Percentiles rank a stretch among this genome's conserved stretches.
phyloP scores from a whole-genome alignment of 2,329 filamentous ascomycete species.

The Elsinoe australis region DNA sequence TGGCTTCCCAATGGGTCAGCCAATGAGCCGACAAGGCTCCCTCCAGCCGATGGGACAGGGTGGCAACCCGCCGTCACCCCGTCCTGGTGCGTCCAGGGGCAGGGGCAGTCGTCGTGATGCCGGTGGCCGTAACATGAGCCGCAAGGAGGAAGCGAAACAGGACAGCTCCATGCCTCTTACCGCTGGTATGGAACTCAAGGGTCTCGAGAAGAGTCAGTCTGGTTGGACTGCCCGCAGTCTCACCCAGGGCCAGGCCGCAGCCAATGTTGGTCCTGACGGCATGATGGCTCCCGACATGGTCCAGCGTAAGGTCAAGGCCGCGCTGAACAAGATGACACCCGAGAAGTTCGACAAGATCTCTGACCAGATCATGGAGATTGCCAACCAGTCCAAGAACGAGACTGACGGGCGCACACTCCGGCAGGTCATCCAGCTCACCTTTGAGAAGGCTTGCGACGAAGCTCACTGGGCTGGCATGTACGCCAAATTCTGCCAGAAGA shows the following conservation, averaged over 20 bases:
- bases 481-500: constrained; percentile 94
- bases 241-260: constrained; percentile 39
- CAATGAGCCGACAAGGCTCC: constrained; percentile 58
- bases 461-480: constrained; percentile 99
- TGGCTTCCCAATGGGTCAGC: constrained; percentile 53
- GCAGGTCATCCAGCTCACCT: constrained; percentile 97
- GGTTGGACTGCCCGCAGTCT: constrained; percentile 88
- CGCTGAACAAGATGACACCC: constrained; percentile 99
- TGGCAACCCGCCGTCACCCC: constrained; percentile 61
- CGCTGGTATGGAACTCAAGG: constrained; percentile 70
- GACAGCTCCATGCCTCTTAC: constrained; percentile 91
- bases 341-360: constrained; percentile 97
- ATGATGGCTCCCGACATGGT: constrained; percentile 85
- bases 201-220: constrained; percentile 60
- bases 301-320: constrained; percentile 97
- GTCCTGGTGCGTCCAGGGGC: constrained; percentile 46
- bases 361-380: constrained; percentile 85
- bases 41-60: constrained; percentile 52
- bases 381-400: constrained; percentile 91
- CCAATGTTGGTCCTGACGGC: constrained; percentile 40
- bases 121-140: constrained; percentile 42
- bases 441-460: constrained; percentile 98
- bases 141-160: constrained; percentile 56
- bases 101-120: constrained; percentile 55
- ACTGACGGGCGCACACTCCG: constrained; percentile 86